Percentiles rank a stretch among this genome's conserved stretches.
phyloP scores from a whole-genome alignment of 2,329 filamentous ascomycete species.

The Ilyonectria robusta region DNA sequence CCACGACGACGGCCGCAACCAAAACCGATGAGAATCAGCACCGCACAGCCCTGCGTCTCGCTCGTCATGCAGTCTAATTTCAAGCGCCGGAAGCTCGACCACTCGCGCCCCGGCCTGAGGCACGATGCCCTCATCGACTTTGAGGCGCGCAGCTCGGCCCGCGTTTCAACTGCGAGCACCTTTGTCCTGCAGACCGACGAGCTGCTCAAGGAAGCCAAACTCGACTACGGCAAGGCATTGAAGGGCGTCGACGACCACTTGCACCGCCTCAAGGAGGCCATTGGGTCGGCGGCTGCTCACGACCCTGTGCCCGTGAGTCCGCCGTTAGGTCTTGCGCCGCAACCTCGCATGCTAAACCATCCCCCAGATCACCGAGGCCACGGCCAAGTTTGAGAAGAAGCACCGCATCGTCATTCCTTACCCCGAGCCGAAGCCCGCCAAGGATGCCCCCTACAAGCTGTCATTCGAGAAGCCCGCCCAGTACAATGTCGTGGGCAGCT shows the following conservation, averaged over 20 bases:
- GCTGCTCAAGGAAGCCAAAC: constrained; percentile 67
- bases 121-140: constrained; percentile 58
- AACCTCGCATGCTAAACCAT: constrained; percentile 32
- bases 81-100: constrained; percentile 65
- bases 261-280: constrained; percentile 65
- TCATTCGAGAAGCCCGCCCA: constrained; percentile 81
- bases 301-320: constrained; percentile 65
- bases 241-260: constrained; percentile 64
- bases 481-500: constrained; percentile 92
- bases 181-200: constrained; percentile 74
- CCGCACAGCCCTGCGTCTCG: constrained; percentile 22
- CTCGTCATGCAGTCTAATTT: constrained; percentile 61
- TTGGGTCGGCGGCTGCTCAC: constrained; percentile 66
- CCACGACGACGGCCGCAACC: constrained; percentile 20
- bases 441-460: constrained; percentile 86
- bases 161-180: constrained; percentile 64
- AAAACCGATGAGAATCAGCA: constrained; percentile 30
- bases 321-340: neutral
- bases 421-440: constrained; percentile 82
- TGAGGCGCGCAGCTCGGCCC: constrained; percentile 56
- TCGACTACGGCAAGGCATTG: constrained; percentile 66
- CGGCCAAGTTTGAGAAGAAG: constrained; percentile 75
- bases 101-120: constrained; percentile 53
- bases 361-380: constrained; percentile 76
- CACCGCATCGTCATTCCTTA: constrained; percentile 84